A percentile compares a stretch with the other conserved stretches of the same genome.
Conservation (phyloP, 208 protist species). For the Leishmania aethiopica region DNA sequence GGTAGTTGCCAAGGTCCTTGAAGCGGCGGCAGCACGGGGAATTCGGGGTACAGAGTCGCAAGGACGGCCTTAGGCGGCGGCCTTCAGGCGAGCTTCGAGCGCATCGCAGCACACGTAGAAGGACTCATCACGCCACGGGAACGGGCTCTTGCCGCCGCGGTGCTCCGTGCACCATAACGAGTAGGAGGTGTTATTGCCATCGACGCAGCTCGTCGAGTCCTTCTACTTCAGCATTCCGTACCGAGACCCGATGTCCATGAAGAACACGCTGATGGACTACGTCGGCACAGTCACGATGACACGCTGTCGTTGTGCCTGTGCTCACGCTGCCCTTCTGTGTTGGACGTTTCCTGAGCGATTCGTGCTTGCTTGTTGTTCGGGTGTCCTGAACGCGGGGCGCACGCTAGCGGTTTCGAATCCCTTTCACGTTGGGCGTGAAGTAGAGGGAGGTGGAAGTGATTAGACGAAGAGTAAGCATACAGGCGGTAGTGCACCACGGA, state of each 20-base stretch:
- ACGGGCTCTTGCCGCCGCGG: constrained; percentile 28
- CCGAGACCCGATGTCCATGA: constrained; percentile 35
- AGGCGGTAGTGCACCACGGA: neutral
- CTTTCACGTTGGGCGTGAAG: neutral
- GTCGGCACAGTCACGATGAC: constrained; percentile 23
- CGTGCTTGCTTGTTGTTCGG: neutral
- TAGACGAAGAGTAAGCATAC: neutral
- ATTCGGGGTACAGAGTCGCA: constrained; percentile 39
- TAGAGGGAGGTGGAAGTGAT: neutral
- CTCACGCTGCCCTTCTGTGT: constrained; percentile 29
- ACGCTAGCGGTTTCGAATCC: neutral
- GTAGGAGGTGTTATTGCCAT: constrained; percentile 28
- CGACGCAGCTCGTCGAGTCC: neutral
- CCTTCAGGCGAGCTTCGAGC: constrained; percentile 40
- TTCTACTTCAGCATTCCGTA: constrained; percentile 40
- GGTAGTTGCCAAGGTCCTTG: constrained; percentile 28
- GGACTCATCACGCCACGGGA: constrained; percentile 19
- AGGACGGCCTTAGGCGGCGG: constrained; percentile 32
- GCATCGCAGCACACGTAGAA: constrained; percentile 34
- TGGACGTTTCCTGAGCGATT: constrained; percentile 25
- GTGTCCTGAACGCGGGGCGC: neutral
- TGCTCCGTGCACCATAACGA: constrained; percentile 36
- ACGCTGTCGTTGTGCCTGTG: constrained; percentile 8
- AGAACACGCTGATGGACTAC: constrained; percentile 36
- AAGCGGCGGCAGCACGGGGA: constrained; percentile 31